phyloP scores from a whole-genome alignment of 208 protist genomes.

The Novymonas esmeraldas region DNA sequence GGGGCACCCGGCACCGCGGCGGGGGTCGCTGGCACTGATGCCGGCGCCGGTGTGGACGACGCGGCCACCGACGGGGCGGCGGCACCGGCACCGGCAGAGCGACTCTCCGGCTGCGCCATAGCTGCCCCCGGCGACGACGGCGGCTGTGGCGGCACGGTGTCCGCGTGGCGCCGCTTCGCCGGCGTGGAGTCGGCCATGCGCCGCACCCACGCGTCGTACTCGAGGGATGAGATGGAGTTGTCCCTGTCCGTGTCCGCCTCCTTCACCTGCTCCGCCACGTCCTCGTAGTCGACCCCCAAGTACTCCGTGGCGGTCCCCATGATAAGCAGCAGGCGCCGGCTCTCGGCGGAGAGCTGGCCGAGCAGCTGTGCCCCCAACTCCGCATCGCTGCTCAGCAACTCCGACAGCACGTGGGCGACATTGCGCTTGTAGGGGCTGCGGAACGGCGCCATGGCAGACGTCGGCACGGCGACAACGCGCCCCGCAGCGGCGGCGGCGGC shows the following conservation, averaged over 20 bases:
- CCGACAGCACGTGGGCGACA: conserved; percentile 45
- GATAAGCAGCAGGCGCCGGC: conserved; percentile 73
- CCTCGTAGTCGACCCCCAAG: conserved; percentile 63
- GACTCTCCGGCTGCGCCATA: neutral
- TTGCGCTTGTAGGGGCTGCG: conserved; percentile 58
- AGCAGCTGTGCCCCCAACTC: conserved; percentile 48
- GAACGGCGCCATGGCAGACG: conserved; percentile 32
- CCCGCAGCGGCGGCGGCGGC: neutral
- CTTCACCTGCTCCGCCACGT: conserved; percentile 77
- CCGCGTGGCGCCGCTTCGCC: conserved; percentile 27
- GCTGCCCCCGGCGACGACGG: neutral
- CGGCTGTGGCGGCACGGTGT: neutral
- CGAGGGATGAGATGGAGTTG: conserved; percentile 69
- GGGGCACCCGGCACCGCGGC: neutral
- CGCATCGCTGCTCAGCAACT: conserved; percentile 61
- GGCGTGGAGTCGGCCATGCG: conserved; percentile 25
- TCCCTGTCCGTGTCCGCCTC: conserved; percentile 73
- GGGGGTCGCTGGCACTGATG: too few relatives aligned
- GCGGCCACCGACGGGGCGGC: neutral
- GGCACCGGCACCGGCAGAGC: neutral
- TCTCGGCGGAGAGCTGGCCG: conserved; percentile 64
- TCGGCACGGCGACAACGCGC: conserved; percentile 13
- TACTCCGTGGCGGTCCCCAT: conserved; percentile 86
- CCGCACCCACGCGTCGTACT: conserved; percentile 77
- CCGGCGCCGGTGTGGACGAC: too few relatives aligned